Evolutionary conservation across 1,284 basidiomycete genomes (phyloP).

Genomic region (Rhodotorula sp.): DNA sequence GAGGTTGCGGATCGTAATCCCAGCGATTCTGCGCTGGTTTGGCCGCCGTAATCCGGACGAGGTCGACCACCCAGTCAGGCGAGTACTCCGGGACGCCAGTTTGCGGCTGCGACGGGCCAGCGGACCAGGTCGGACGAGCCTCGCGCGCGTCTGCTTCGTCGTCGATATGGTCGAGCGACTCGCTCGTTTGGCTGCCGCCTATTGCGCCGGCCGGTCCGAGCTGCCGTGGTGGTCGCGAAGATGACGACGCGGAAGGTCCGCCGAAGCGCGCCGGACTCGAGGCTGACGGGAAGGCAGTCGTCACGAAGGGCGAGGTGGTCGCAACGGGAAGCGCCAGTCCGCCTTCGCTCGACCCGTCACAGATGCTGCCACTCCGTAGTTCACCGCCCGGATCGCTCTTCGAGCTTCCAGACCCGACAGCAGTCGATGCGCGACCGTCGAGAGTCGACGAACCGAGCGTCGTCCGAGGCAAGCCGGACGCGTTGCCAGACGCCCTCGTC

Average conservation of each 20-base stretch:
- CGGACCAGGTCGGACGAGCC: not conserved
- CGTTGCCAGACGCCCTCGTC: conserved; percentile 19
- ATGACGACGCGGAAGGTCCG: not conserved
- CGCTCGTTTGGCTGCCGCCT: not conserved
- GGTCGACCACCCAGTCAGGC: conserved; percentile 25
- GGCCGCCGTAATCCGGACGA: conserved; percentile 17
- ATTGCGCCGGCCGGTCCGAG: not conserved
- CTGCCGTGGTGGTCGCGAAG: not conserved
- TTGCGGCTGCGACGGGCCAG: not conserved
- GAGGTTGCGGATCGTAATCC: conserved; percentile 9
- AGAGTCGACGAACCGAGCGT: conserved; percentile 12
- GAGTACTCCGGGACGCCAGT: conserved; percentile 18
- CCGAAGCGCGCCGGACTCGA: not conserved
- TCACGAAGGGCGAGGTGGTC: conserved; percentile 15
- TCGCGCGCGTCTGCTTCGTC: not conserved
- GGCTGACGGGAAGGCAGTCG: conserved; percentile 3
- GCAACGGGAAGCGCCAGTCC: conserved; percentile 9
- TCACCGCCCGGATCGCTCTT: conserved; percentile 4
- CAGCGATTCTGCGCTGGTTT: conserved; percentile 3
- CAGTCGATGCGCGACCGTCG: conserved; percentile 1
- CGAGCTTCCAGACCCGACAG: not conserved
- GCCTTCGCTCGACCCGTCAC: not conserved
- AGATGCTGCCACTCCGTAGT: not conserved
- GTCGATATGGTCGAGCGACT: conserved; percentile 10
- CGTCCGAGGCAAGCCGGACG: not conserved